Evolutionary conservation across 441 rosid genomes (phyloP), one percentile per base, ranked within the genome.

Genomic region (Adansonia madagascariensis): DNA sequence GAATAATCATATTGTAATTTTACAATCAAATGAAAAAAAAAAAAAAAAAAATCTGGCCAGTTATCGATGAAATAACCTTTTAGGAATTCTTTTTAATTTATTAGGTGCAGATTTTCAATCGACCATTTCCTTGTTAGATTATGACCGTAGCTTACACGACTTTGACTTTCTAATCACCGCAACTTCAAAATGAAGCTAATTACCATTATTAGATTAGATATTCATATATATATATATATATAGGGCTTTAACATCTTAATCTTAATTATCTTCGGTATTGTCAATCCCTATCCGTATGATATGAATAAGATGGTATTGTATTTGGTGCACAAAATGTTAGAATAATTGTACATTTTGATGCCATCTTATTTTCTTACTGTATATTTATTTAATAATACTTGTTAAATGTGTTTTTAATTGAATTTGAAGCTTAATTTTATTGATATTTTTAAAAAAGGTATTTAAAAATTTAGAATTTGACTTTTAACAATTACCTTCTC

Each of bases 141-240:
- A 50, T 50, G 53, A 50, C 55, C 44, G 44, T 41, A 41, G 0
- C 44, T 41, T 41, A 6, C 44, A 41, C 44, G 44, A 41, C 44
- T 41, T 50, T 3, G 55, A 50, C 6, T 50, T 50, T 50, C 55
- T 50, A 50, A 14, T 50, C 4, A 65, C 27, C 8, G 12, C 35
- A 2, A 41, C 70, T 41, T 65, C 70, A 5, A 64, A 64, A 65
- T 65, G 6, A 41, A 65, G 50, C 70, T 41, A 50, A 50, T 50
- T 50, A 35, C 35, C 20, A 8, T 35, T 35, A 24, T 60, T 27
- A 60, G 64, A 60, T 10, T 10, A 49, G 10, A 47, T 47, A 12
- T 9, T 47, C 2, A 41, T 5, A 41, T 41, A 41, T 41, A 41
- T 41, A 41, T 41, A 41, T 41, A 41, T 41, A 41, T 41, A 41